These are phyloP conservation scores for Haematococcus sp. DNA, from an alignment of 139 green algal species.

Conservation along the genomic window DNA sequence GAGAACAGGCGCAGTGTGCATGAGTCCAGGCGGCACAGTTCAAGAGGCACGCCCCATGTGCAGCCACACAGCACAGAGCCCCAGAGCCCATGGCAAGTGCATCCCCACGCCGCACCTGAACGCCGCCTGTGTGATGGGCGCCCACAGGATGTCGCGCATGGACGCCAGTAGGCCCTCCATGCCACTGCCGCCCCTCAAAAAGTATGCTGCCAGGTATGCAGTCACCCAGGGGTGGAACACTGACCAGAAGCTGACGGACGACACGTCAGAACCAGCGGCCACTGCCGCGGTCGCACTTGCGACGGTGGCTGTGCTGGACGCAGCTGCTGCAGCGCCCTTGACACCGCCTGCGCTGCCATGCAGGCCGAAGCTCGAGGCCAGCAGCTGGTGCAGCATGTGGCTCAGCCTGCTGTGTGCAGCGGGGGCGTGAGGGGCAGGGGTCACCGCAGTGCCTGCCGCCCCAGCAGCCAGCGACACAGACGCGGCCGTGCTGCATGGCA, in stretches of 20 bases:
- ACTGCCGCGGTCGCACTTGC: background rate
- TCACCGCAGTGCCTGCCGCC: too few relatives aligned
- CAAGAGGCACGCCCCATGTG: too few relatives aligned
- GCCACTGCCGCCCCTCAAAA: slow-evolving; percentile 38
- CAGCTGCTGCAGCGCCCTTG: too few relatives aligned
- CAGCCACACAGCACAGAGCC: too few relatives aligned
- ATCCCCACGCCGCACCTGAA: slow-evolving; percentile 21
- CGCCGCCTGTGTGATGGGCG: slow-evolving; percentile 55
- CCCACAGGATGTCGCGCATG: slow-evolving; percentile 50
- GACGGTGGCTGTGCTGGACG: too few relatives aligned
- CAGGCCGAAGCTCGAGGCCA: too few relatives aligned
- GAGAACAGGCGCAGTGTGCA: background rate
- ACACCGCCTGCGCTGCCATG: too few relatives aligned
- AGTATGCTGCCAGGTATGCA: slow-evolving; percentile 32
- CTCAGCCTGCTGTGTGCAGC: background rate
- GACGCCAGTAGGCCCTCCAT: slow-evolving; percentile 51
- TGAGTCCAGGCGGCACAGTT: too few relatives aligned
- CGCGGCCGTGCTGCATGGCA: too few relatives aligned
- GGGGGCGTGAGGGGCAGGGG: background rate
- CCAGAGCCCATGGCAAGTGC: too few relatives aligned
- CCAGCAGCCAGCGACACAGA: too few relatives aligned
- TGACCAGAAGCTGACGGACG: slow-evolving; percentile 31
- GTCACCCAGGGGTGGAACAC: slow-evolving; percentile 48
- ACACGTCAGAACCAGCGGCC: too few relatives aligned
- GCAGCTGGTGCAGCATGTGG: background rate